Conservation (phyloP, 768 basidiomycete species). For the Coprinopsis marcescibilis region DNA sequence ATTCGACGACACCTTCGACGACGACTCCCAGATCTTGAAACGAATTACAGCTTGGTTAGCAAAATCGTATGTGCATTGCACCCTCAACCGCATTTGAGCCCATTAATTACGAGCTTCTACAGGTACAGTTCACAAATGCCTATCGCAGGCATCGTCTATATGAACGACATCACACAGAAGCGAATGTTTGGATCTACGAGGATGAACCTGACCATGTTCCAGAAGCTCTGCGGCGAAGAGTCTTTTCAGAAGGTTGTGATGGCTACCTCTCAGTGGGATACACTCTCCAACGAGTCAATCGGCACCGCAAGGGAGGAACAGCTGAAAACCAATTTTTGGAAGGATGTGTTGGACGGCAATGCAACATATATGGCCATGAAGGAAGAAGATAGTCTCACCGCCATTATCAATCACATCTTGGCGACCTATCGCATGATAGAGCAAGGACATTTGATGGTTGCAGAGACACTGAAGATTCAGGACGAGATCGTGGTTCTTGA, state of each 20-base stretch:
- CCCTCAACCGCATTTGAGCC: not conserved
- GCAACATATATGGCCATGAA: not conserved
- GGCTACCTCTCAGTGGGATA: conserved; percentile 8
- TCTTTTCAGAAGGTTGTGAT: not conserved
- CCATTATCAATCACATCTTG: not conserved
- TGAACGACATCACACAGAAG: conserved; percentile 2
- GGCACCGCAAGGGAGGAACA: not conserved
- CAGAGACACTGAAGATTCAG: conserved; percentile 1
- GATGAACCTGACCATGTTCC: conserved; percentile 1
- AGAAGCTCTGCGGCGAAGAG: conserved; percentile 2
- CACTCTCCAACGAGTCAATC: not conserved
- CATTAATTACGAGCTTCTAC: not conserved
- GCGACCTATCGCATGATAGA: not conserved
- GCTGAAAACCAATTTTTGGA: conserved; percentile 3
- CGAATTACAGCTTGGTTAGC: conserved; percentile 9
- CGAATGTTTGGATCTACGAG: conserved; percentile 3
- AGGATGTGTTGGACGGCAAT: not conserved
- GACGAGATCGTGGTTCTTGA: not conserved
- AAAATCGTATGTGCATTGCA: conserved; percentile 2
- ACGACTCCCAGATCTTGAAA: conserved; percentile 9
- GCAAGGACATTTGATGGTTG: not conserved
- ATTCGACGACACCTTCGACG: conserved; percentile 13
- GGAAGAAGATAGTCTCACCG: not conserved
- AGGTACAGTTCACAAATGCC: conserved; percentile 1
- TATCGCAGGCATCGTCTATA: conserved; percentile 2